A percentile compares a stretch with the other conserved stretches of the same genome.
phyloP scores from a whole-genome alignment of 2,329 filamentous ascomycete species.

The Sporothrix curviconia region DNA sequence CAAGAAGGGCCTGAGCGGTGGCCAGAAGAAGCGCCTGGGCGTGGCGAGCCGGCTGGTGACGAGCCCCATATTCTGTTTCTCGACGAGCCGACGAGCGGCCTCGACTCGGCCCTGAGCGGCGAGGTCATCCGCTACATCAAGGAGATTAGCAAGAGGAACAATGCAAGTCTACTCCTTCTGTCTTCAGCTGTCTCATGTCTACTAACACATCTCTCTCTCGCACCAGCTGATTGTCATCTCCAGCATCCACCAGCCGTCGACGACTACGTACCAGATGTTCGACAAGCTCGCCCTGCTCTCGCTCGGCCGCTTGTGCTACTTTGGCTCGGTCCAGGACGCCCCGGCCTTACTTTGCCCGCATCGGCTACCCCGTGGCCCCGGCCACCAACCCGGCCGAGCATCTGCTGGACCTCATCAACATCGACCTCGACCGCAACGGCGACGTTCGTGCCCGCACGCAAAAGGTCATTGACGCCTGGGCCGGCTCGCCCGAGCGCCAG shows the following conservation, averaged over 20 bases:
- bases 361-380: slow-evolving; percentile 57
- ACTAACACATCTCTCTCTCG: no score
- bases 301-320: slow-evolving; percentile 74
- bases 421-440: slow-evolving; percentile 58
- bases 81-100: slow-evolving; percentile 76
- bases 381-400: slow-evolving; percentile 77
- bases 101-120: slow-evolving; percentile 70
- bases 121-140: slow-evolving; percentile 72
- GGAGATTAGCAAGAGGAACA: no score
- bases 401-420: slow-evolving; percentile 71
- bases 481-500: slow-evolving; percentile 32
- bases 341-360: slow-evolving; percentile 68
- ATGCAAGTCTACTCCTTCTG: no score
- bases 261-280: slow-evolving; percentile 89
- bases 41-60: slow-evolving; percentile 79
- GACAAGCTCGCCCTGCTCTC: slow-evolving; percentile 73
- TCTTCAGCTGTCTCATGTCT: no score
- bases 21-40: slow-evolving; percentile 74
- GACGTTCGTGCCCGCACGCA: slow-evolving; percentile 41
- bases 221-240: slow-evolving; percentile 84
- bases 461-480: slow-evolving; percentile 37
- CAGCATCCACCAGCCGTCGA: slow-evolving; percentile 95
- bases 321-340: slow-evolving; percentile 66
- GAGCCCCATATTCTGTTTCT: slow-evolving; percentile 71
- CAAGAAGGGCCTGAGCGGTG: slow-evolving; percentile 75